Percentiles rank a stretch among this genome's conserved stretches.
Conservation (phyloP, 768 basidiomycete species). For the Naematelia encephala region DNA sequence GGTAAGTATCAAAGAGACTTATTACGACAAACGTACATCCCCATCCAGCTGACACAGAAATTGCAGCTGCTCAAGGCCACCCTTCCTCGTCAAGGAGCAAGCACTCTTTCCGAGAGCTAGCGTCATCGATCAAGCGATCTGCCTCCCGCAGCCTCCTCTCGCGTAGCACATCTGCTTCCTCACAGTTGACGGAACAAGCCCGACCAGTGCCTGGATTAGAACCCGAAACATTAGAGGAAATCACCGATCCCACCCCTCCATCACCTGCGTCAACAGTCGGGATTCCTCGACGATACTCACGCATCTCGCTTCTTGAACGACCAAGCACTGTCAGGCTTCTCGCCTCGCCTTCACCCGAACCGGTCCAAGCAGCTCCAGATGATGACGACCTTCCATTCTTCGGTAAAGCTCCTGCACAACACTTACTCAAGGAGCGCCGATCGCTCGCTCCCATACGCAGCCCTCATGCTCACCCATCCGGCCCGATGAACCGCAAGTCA, state of each 20-base stretch:
- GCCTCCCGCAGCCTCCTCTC: constrained; percentile 10
- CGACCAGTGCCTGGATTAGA: too few relatives aligned
- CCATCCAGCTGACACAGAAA: not conserved
- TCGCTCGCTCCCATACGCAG: constrained; percentile 32
- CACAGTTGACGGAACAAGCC: constrained; percentile 6
- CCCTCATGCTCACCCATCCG: constrained; percentile 7
- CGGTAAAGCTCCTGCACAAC: constrained; percentile 13
- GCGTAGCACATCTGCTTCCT: not conserved
- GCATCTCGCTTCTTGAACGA: constrained; percentile 27
- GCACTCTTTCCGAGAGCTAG: constrained; percentile 11
- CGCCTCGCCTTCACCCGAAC: constrained; percentile 28
- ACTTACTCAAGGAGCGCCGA: constrained; percentile 25
- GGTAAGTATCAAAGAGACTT: constrained; percentile 7
- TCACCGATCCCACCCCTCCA: constrained; percentile 20
- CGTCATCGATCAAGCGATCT: constrained; percentile 19
- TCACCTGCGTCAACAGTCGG: constrained; percentile 46
- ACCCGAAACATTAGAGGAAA: constrained; percentile 20
- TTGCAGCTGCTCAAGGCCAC: not conserved
- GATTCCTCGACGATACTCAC: constrained; percentile 36
- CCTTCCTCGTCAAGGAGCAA: constrained; percentile 7
- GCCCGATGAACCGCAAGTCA: constrained; percentile 24
- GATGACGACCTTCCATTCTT: constrained; percentile 36
- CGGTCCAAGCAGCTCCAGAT: constrained; percentile 1
- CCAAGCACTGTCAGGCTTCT: constrained; percentile 39
- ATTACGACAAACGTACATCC: not conserved